phyloP scores from a whole-genome alignment of 108 stramenopile species.

The Thalassiosira profunda region DNA sequence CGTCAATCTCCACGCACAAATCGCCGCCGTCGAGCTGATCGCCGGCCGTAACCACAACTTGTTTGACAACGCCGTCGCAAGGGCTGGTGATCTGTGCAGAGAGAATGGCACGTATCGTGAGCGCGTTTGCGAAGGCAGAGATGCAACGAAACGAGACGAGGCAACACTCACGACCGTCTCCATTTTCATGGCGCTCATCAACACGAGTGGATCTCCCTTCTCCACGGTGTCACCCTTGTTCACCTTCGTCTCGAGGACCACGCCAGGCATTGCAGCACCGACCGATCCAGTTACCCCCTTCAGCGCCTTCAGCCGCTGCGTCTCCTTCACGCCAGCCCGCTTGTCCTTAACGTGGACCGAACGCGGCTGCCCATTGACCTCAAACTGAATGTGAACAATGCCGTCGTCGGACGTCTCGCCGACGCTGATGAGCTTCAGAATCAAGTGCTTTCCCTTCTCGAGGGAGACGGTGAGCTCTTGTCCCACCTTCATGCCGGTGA shows the following conservation, averaged over 20 bases:
- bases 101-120: too few species aligned
- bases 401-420: slow-evolving; percentile 76
- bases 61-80: slow-evolving; percentile 76
- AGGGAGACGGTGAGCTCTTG: slow-evolving; percentile 81
- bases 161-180: too few species aligned
- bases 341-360: slow-evolving; percentile 77
- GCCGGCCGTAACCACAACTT: slow-evolving; percentile 83
- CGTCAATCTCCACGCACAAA: slow-evolving; percentile 90
- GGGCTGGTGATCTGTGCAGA: slow-evolving; percentile 90
- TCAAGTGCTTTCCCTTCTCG: slow-evolving; percentile 87
- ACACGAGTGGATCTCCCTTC: slow-evolving; percentile 89
- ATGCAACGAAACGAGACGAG: too few species aligned
- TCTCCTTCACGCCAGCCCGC: slow-evolving; percentile 32
- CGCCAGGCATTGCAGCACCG: slow-evolving; percentile 97
- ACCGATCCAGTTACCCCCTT: slow-evolving; percentile 58
- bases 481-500: slow-evolving; percentile 93
- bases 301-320: slow-evolving; percentile 65
- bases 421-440: slow-evolving; percentile 78
- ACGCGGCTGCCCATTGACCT: slow-evolving; percentile 94
- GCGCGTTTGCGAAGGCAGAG: too few species aligned
- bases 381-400: slow-evolving; percentile 89
- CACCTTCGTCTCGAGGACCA: slow-evolving; percentile 93
- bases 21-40: slow-evolving; percentile 93
- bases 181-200: slow-evolving; percentile 98
- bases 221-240: slow-evolving; percentile 88